Base-by-base conservation (phyloP, 1,284 basidiomycete species). In the Cystobasidium sp. region DNA sequence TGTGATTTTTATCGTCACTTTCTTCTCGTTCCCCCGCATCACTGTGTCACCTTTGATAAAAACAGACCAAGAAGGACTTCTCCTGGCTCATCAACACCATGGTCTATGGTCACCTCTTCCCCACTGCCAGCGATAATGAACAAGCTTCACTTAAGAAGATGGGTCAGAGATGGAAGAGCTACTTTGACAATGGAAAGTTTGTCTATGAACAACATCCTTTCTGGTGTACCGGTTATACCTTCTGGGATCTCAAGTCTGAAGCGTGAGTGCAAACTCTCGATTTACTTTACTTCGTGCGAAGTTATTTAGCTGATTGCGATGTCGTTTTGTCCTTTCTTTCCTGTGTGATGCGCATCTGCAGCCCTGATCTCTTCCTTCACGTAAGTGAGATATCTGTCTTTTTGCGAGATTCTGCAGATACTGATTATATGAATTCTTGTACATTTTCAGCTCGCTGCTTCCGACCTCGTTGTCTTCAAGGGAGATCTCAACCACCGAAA, bases 391-490 rank as follows among this genome's bases (percentile, higher is more conserved):
- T 12, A 44, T 51, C 10, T 61, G 18, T 46, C 61, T 31, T 12
- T 20, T 63, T 7, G 46, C 10, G 22, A 6, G 9, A 7, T 7
- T 14, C 5, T 14, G 61, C 31, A 8, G 59, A n/a, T 22, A n/a
- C 10, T 43, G 37, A 37, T 66, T 47, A 66, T 22, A 37, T 39
- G 37, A 3, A 49, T 49, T 39, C 22, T 43, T 37, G 16, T 20
- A 46, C 47, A 37, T 31, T n/a, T n/a, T 1, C 51, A 66, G 64
- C 64, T 98, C 61, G 90, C 91, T 76, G 90, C 89, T 55, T 93
- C 92, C 43, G 91, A 98, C 81, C 88, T 97, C 55, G 95, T 97
- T 81, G 88, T 92, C 84, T 98, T 97, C 88, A 98, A 98, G 84
- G 94, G 94, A 52, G 95, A 97, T 81, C 84, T 97, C 58, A 97